Evolutionary conservation across 176 grass and related monocot genomes (phyloP).

Genomic region (Aegilops tauschii): DNA sequence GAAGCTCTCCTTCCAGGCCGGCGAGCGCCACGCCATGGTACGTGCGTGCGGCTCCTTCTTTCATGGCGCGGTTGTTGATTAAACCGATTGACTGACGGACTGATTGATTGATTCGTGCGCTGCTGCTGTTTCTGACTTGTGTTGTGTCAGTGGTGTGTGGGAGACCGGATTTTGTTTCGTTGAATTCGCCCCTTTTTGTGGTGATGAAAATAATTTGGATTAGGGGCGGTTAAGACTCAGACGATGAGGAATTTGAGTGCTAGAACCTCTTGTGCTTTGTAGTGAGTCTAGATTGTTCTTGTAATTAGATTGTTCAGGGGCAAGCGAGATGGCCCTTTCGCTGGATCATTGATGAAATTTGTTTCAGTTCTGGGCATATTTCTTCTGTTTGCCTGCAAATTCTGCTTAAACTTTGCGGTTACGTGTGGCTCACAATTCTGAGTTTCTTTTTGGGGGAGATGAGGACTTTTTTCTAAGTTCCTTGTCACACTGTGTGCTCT

Average conservation of each 20-base stretch:
- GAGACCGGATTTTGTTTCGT: not conserved
- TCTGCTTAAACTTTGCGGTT: not conserved
- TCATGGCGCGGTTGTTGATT: too few relatives aligned
- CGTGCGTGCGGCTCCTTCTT: not conserved
- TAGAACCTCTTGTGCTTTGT: not conserved
- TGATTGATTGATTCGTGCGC: not conserved
- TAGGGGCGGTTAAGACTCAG: not conserved
- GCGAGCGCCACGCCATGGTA: slow-evolving; percentile 77
- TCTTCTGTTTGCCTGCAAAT: not conserved
- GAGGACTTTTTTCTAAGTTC: not conserved
- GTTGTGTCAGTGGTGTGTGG: not conserved
- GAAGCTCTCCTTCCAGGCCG: slow-evolving; percentile 65
- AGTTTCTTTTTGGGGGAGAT: not conserved
- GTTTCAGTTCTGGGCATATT: not conserved
- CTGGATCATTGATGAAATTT: not conserved
- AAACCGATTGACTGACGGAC: not conserved
- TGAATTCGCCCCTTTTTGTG: not conserved
- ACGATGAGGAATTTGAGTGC: not conserved
- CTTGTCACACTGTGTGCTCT: not conserved
- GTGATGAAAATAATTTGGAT: not conserved
- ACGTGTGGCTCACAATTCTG: not conserved
- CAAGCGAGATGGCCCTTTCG: not conserved
- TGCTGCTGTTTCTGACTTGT: not conserved
- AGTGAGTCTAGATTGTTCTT: not conserved
- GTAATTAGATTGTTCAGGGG: not conserved